A percentile compares a stretch with the other conserved stretches of the same genome.
phyloP scores from a whole-genome alignment of 2,329 filamentous ascomycete genomes.

The Corniculantispora saksenae region DNA sequence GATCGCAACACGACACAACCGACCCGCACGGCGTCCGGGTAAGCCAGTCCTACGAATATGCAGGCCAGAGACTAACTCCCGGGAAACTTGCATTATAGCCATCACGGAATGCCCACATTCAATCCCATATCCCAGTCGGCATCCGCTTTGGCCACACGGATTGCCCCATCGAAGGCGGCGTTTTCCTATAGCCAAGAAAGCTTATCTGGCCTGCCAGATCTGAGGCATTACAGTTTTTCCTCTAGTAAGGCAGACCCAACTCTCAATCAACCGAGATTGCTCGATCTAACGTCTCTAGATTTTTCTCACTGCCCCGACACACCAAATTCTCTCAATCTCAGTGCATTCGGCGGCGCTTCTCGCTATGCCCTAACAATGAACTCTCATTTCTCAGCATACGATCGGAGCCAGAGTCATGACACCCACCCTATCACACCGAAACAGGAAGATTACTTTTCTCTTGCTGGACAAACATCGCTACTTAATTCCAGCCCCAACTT shows the following conservation, averaged over 20 bases:
- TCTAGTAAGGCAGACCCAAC: neutral
- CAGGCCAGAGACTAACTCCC: neutral
- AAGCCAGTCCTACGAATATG: neutral
- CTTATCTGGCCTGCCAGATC: constrained; percentile 12
- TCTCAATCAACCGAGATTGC: too few relatives aligned
- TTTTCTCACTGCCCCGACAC: constrained; percentile 1
- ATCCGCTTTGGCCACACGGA: neutral
- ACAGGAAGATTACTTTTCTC: constrained; percentile 16
- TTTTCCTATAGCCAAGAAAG: constrained; percentile 6
- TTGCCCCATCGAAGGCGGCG: neutral
- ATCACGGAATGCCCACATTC: constrained; percentile 2
- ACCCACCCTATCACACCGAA: constrained; percentile 5
- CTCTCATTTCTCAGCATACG: constrained; percentile 13
- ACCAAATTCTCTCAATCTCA: neutral
- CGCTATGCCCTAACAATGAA: constrained; percentile 10
- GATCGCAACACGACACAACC: neutral
- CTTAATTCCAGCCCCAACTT: constrained; percentile 17
- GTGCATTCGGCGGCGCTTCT: constrained; percentile 13
- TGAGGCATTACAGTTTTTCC: constrained; percentile 3
- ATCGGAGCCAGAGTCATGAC: constrained; percentile 3
- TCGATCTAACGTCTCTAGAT: neutral
- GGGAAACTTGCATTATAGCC: neutral
- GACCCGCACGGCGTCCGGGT: constrained; percentile 2
- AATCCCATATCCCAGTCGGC: constrained; percentile 15
- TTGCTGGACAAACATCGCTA: constrained; percentile 3